Percentiles rank a stretch among this genome's conserved stretches.
These are phyloP conservation scores for Phellopilus nigrolimitatus DNA, from an alignment of 1,284 basidiomycete species.

Conservation along the genomic window DNA sequence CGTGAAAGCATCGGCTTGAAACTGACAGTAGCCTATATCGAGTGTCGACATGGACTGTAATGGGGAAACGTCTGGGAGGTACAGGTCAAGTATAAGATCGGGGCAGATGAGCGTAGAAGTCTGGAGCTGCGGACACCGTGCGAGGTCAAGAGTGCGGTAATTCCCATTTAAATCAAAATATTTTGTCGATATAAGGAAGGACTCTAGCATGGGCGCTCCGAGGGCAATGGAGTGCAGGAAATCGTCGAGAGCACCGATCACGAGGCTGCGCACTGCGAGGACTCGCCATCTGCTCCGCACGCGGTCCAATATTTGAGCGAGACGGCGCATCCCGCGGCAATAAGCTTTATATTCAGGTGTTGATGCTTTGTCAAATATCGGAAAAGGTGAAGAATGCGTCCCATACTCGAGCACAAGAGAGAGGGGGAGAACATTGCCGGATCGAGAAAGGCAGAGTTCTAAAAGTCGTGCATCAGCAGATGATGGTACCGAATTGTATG, in stretches of 20 bases:
- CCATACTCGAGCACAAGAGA: constrained; percentile 10
- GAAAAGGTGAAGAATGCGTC: too few species aligned
- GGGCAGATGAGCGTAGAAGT: neutral
- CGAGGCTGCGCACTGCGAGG: neutral
- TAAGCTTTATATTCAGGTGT: too few species aligned
- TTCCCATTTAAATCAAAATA: neutral
- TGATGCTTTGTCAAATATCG: too few species aligned
- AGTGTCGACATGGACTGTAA: constrained; percentile 1
- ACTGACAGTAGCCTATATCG: neutral
- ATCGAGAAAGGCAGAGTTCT: constrained; percentile 7
- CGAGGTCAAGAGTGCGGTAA: neutral
- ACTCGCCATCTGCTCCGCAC: constrained; percentile 4
- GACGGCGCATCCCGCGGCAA: too few species aligned
- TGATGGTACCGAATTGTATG: neutral
- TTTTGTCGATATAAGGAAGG: constrained; percentile 2
- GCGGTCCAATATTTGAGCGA: too few species aligned
- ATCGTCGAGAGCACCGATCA: neutral
- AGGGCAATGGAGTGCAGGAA: neutral
- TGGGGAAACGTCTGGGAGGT: neutral
- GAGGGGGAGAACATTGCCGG: constrained; percentile 3
- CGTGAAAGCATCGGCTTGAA: constrained; percentile 7
- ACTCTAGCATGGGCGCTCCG: constrained; percentile 4
- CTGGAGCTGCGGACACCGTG: neutral
- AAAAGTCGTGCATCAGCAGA: constrained; percentile 1
- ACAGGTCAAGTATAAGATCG: constrained; percentile 3